Percentiles rank a stretch among this genome's conserved stretches.
These are phyloP conservation scores for Lactifluus hygrophoroides DNA, from an alignment of 768 basidiomycete species.

Conservation along the genomic window DNA sequence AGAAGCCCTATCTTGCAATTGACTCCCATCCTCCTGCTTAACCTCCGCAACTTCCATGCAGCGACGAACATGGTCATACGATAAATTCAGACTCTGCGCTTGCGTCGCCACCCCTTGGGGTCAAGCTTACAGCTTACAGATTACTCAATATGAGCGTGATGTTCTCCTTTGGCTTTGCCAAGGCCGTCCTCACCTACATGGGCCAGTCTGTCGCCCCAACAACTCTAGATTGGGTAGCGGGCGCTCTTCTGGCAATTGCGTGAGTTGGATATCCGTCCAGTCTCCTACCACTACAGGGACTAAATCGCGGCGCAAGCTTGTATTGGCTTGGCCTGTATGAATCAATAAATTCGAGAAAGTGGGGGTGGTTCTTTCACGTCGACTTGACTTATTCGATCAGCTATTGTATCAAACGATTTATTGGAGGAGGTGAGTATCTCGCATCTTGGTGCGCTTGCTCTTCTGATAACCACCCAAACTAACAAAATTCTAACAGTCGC, in stretches of 20 bases:
- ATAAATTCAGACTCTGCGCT: not conserved
- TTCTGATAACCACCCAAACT: not conserved
- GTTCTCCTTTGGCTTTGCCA: not conserved
- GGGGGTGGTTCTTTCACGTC: constrained; percentile 7
- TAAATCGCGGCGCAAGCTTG: not conserved
- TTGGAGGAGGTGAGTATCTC: constrained; percentile 8
- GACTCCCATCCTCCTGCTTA: too few relatives aligned
- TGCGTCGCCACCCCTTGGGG: not conserved
- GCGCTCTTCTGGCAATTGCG: not conserved
- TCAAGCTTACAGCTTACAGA: constrained; percentile 3
- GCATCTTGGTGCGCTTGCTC: too few relatives aligned
- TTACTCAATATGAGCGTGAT: not conserved
- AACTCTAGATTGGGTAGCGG: constrained; percentile 4
- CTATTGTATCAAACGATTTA: not conserved
- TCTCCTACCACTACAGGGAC: not conserved
- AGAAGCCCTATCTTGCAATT: not conserved
- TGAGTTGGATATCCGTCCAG: not conserved
- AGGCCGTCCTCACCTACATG: constrained; percentile 6
- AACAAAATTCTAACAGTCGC: not conserved
- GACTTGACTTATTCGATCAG: not conserved
- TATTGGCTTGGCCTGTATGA: constrained; percentile 8
- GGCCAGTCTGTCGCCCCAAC: not conserved
- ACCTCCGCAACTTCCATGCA: not conserved
- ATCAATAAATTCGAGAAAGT: not conserved
- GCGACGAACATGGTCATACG: not conserved